Evolutionary conservation across 345 rosid species (phyloP).

Genomic region (Rhodamnia rubescens): DNA sequence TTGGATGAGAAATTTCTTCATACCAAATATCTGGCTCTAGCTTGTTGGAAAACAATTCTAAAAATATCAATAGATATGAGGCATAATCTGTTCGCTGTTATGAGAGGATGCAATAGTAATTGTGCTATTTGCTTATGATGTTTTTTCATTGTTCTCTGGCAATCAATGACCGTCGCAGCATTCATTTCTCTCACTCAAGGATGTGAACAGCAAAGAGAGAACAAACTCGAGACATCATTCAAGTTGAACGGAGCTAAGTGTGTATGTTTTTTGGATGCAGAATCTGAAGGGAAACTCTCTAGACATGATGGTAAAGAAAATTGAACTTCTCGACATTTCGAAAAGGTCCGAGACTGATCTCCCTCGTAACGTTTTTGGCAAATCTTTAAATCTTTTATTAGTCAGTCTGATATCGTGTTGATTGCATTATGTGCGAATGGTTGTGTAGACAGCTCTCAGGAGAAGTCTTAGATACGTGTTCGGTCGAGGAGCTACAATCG

Average conservation of each 20-base stretch:
- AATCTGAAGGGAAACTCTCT: constrained; percentile 28
- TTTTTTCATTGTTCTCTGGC: not conserved
- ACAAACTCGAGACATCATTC: not conserved
- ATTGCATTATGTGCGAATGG: not conserved
- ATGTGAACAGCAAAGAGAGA: not conserved
- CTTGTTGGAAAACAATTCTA: not conserved
- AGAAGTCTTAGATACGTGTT: constrained; percentile 42
- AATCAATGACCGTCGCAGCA: not conserved
- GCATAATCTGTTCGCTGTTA: not conserved
- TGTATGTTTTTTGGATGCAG: constrained; percentile 15
- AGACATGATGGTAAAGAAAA: constrained; percentile 46
- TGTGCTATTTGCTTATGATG: not conserved
- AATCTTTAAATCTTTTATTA: not conserved
- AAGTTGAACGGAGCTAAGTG: not conserved
- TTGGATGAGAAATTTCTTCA: not conserved
- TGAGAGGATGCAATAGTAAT: not conserved
- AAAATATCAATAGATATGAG: too few species aligned
- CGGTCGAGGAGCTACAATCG: constrained; percentile 44
- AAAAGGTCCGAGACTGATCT: constrained; percentile 25
- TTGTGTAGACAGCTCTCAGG: constrained; percentile 47
- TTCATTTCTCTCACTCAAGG: not conserved
- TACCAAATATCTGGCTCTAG: not conserved
- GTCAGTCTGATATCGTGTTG: not conserved
- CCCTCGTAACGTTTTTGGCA: not conserved
- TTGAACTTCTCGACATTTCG: constrained; percentile 43